Evolutionary conservation across 345 rosid genomes (phyloP), one percentile per base, ranked within the genome.

Genomic region (Rhizophora apiculata): DNA sequence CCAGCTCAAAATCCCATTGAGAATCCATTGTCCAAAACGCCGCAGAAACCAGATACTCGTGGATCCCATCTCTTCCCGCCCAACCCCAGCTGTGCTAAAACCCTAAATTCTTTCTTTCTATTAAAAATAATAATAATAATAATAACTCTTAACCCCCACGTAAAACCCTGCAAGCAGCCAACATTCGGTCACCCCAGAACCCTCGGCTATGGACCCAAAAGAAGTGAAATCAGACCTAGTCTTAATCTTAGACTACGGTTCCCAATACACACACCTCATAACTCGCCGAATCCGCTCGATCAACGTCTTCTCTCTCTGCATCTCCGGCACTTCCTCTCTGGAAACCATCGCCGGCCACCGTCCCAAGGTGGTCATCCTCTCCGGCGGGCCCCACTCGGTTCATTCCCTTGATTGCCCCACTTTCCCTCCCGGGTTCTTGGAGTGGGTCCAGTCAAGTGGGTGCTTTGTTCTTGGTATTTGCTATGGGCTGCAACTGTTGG

Each of bases 341-440:
- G 72, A 81, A 11, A 30, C 86, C 63, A 88, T 92, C 77, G 73
- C 82, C 22, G 77, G 76, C 57, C 85, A 75, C 64, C 85, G 82
- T 76, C 99, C 99, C 1, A 79, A 78, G 30, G 90, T 88, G 31
- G 92, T 89, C 43, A 86, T 95, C 75, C 97, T 95, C 83, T 95
- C 97, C 46, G 99, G 99, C 2, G 96, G 97, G 0, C 99, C 97
- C 6, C 99, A 90, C 82, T 95, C 99, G 3, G 96, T 92, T 58
- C 99, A 95, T 72, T 58, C 89, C 6, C 71, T 63, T 15, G 74
- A 84, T 46, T 82, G 96, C 0, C 99, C 97, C n/a, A 72, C 86
- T 51, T 88, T 95, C 59, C 91, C 99, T 0, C 69, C 76, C 1
- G 96, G 93, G 49, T 90, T 92, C 76, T 69, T 81, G 8, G 89